Evolutionary conservation across 306 rosid genomes (phyloP).

Genomic region (Oemleria cerasiformis): DNA sequence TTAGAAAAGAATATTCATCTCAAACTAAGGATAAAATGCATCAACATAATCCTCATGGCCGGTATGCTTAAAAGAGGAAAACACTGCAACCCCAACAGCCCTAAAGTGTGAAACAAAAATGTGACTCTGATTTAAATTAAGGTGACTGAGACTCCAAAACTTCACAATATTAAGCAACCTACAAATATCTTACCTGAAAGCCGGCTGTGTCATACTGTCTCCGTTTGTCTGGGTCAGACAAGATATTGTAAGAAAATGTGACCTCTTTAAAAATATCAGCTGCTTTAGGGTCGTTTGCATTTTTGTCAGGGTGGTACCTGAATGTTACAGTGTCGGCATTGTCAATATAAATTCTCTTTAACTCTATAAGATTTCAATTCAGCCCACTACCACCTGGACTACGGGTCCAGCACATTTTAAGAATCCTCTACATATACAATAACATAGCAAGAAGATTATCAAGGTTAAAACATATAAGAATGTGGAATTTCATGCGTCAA

Average conservation of each 20-base stretch:
- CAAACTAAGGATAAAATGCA: not conserved
- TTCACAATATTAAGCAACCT: constrained; percentile 18
- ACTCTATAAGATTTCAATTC: constrained; percentile 2
- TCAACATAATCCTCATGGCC: constrained; percentile 6
- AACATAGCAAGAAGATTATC: constrained; percentile 29
- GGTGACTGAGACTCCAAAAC: constrained; percentile 16
- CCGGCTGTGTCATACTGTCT: constrained; percentile 90
- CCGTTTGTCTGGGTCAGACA: constrained; percentile 89
- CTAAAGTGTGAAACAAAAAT: constrained; percentile 8
- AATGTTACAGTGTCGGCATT: constrained; percentile 18
- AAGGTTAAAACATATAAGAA: constrained; percentile 2
- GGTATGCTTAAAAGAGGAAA: not conserved
- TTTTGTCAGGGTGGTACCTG: constrained; percentile 99
- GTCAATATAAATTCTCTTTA: constrained; percentile 4
- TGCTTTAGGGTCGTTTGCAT: constrained; percentile 96
- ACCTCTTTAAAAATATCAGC: constrained; percentile 95
- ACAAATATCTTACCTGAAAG: constrained; percentile 70
- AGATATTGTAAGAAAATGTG: constrained; percentile 80
- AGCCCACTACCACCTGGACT: not conserved
- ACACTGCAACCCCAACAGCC: not conserved
- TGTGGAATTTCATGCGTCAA: not conserved
- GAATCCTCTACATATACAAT: constrained; percentile 11
- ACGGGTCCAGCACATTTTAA: constrained; percentile 3
- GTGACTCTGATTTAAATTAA: constrained; percentile 11
- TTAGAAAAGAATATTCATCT: constrained; percentile 10